Conservation (phyloP, 257 asterid genomes). For the Solanum arcanum region DNA sequence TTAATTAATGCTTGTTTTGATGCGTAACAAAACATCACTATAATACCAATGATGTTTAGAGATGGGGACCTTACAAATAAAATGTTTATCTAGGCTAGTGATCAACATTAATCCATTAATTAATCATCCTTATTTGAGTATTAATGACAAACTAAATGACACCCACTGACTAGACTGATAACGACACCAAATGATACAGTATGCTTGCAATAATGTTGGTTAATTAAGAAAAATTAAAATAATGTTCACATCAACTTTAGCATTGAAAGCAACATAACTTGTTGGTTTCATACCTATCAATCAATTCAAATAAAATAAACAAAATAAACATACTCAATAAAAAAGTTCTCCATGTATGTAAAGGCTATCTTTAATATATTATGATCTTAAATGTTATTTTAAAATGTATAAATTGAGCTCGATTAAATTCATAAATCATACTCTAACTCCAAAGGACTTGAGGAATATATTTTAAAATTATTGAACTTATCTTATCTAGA, state of each 20-base stretch:
- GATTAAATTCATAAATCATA: fast-evolving
- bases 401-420: too few relatives aligned
- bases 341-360: not conserved
- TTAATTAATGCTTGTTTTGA: not conserved
- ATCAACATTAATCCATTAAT: not conserved
- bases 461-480: not conserved
- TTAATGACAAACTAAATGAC: not conserved
- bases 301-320: not conserved
- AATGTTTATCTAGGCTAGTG: not conserved
- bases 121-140: not conserved
- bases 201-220: not conserved
- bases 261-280: not conserved
- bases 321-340: not conserved
- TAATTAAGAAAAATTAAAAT: not conserved
- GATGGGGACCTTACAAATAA: not conserved
- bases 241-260: not conserved
- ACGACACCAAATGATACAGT: not conserved
- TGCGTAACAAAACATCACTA: not conserved
- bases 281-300: not conserved
- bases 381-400: not conserved
- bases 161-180: not conserved
- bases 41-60: not conserved
- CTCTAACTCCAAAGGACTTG: too few relatives aligned
- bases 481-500: not conserved
- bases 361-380: not conserved